Percentiles rank a stretch among this genome's conserved stretches.
Evolutionary conservation across 345 rosid genomes (phyloP).

Genomic region (Sonneratia alba): DNA sequence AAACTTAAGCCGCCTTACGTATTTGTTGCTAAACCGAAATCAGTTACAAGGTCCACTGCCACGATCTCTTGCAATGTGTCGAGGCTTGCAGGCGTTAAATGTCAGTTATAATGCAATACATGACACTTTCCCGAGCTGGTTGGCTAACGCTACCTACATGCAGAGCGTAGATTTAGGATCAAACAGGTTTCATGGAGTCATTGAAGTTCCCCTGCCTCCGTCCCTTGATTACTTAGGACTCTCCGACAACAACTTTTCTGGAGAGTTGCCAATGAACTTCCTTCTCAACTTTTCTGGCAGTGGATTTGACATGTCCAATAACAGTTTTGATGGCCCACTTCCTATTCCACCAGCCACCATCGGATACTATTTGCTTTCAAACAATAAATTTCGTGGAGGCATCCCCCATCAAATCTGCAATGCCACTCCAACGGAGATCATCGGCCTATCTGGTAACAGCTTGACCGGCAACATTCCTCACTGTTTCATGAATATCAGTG

Average conservation of each 20-base stretch:
- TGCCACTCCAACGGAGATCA: background rate
- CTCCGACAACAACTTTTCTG: background rate
- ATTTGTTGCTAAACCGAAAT: background rate
- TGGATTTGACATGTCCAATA: background rate
- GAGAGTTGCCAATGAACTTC: background rate
- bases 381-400: slow-evolving; percentile 13
- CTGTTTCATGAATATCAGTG: slow-evolving; percentile 12
- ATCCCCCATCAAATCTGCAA: slow-evolving; percentile 19
- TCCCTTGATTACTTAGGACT: background rate
- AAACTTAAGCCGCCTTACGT: background rate
- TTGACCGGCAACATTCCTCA: slow-evolving; percentile 19
- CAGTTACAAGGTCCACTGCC: slow-evolving; percentile 14
- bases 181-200: slow-evolving; percentile 15
- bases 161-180: slow-evolving; percentile 12
- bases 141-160: rapidly evolving
- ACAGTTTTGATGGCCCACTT: background rate
- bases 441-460: slow-evolving; percentile 12
- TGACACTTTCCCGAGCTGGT: slow-evolving; percentile 14
- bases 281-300: background rate
- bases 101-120: slow-evolving; percentile 7
- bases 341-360: background rate
- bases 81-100: background rate
- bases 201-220: slow-evolving; percentile 8
- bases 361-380: slow-evolving; percentile 3
- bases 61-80: slow-evolving; percentile 7